These are phyloP conservation scores for Helenozyma rhizophorensis DNA, from an alignment of 805 yeast genomes.

Conservation along the genomic window DNA sequence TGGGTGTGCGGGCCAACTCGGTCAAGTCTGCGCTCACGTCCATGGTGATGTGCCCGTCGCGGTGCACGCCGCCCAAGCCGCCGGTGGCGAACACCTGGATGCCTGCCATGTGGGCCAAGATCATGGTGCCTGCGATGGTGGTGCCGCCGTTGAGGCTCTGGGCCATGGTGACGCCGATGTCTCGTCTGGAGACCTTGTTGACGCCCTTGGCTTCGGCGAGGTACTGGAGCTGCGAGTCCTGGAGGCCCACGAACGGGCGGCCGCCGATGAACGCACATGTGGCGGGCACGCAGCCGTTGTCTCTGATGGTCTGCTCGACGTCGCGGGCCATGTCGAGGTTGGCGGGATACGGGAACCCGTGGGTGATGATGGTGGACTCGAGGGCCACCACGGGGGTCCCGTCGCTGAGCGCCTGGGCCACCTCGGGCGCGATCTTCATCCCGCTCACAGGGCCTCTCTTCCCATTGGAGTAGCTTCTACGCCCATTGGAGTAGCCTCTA, in stretches of 20 bases:
- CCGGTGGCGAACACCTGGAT: slow-evolving; percentile 89
- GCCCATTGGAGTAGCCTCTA: no score
- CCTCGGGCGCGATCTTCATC: slow-evolving; percentile 46
- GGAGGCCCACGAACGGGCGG: slow-evolving; percentile 63
- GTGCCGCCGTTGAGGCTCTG: slow-evolving; percentile 73
- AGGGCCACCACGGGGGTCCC: slow-evolving; percentile 70
- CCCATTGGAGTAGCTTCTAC: no score
- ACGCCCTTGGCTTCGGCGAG: slow-evolving; percentile 43
- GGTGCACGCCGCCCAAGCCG: slow-evolving; percentile 89
- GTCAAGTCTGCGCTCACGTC: slow-evolving; percentile 86
- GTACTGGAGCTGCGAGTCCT: slow-evolving; percentile 40
- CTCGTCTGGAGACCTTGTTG: slow-evolving; percentile 74
- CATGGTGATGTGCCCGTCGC: slow-evolving; percentile 69
- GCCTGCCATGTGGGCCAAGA: slow-evolving; percentile 68
- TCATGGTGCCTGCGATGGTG: slow-evolving; percentile 87
- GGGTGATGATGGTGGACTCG: slow-evolving; percentile 85
- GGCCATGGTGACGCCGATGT: slow-evolving; percentile 69
- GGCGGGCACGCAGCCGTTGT: slow-evolving; percentile 73
- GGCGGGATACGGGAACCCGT: slow-evolving; percentile 80
- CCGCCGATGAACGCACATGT: slow-evolving; percentile 79
- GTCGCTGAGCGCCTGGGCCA: slow-evolving; percentile 54
- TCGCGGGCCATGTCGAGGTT: slow-evolving; percentile 67
- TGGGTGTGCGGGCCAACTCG: slow-evolving; percentile 77
- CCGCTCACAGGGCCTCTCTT: no score
- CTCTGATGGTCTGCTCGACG: slow-evolving; percentile 61